phyloP scores from a whole-genome alignment of 208 protist genomes.

The Crithidia mellificae region DNA sequence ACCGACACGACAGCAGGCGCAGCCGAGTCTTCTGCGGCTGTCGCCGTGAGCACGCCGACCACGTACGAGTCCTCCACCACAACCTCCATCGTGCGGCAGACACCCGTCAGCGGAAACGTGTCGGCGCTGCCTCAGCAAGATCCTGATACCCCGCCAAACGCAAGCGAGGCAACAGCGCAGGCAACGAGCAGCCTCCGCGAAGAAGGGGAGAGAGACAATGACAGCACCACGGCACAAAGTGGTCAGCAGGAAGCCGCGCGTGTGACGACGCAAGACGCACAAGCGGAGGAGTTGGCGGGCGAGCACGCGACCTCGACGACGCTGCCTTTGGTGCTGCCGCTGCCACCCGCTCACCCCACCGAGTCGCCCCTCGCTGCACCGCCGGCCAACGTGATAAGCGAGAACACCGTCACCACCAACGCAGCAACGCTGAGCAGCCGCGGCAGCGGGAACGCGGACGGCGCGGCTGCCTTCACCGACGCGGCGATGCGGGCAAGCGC shows the following conservation, averaged over 20 bases:
- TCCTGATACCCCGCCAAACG: background rate
- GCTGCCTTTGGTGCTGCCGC: slow-evolving; percentile 5
- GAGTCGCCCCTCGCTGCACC: no score
- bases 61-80: slow-evolving; percentile 8
- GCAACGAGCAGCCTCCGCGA: background rate
- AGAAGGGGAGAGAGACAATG: background rate
- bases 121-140: background rate
- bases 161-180: background rate
- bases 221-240: no score
- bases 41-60: background rate
- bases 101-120: background rate
- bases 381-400: no score
- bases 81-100: background rate
- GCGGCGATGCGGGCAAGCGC: background rate
- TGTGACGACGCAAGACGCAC: no score
- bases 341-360: no score
- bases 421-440: no score
- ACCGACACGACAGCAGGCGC: background rate
- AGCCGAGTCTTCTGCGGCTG: no score
- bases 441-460: no score
- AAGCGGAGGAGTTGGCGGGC: background rate
- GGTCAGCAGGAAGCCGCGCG: no score
- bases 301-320: background rate
- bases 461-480: background rate
- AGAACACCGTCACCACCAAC: no score